Conservation (phyloP, 2,329 filamentous ascomycete genomes). For the Xylariaceae sp. region DNA sequence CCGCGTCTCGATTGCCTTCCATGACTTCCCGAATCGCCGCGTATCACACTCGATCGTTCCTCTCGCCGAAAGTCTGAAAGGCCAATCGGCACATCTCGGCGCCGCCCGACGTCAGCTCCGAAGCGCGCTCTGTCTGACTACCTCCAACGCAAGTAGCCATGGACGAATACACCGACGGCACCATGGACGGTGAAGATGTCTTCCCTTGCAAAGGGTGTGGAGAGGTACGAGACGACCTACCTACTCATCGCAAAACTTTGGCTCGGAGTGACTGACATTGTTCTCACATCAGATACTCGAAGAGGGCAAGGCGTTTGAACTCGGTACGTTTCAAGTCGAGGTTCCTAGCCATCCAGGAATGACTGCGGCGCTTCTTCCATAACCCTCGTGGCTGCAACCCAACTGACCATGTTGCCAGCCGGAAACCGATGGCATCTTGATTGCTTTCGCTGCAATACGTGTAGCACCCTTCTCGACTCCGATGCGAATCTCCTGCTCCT, state of each 20-base stretch:
- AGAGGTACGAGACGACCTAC: slow-evolving; percentile 70
- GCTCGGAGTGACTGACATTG: slow-evolving; percentile 20
- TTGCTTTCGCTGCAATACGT: slow-evolving; percentile 97
- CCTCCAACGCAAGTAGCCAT: slow-evolving; percentile 33
- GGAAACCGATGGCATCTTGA: slow-evolving; percentile 98
- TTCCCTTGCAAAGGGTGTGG: slow-evolving; percentile 91
- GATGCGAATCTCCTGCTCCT: slow-evolving; percentile 95
- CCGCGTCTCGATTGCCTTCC: too few relatives aligned
- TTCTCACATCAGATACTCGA: slow-evolving; percentile 68
- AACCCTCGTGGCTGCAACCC: too few relatives aligned
- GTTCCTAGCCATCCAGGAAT: too few relatives aligned
- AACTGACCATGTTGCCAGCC: too few relatives aligned
- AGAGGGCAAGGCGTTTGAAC: slow-evolving; percentile 96
- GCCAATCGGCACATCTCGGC: too few relatives aligned
- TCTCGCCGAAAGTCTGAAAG: too few relatives aligned
- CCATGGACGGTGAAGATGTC: slow-evolving; percentile 71
- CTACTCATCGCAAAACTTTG: too few relatives aligned
- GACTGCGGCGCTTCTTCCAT: neutral
- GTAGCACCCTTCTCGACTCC: slow-evolving; percentile 90
- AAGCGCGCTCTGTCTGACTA: too few relatives aligned
- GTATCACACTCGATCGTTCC: too few relatives aligned
- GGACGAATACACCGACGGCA: slow-evolving; percentile 55
- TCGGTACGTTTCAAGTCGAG: slow-evolving; percentile 77
- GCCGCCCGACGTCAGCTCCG: too few relatives aligned
- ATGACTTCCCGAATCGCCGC: too few relatives aligned